Evolutionary conservation across 2,329 filamentous ascomycete genomes (phyloP).

Genomic region (Aspergillus ibericus): DNA sequence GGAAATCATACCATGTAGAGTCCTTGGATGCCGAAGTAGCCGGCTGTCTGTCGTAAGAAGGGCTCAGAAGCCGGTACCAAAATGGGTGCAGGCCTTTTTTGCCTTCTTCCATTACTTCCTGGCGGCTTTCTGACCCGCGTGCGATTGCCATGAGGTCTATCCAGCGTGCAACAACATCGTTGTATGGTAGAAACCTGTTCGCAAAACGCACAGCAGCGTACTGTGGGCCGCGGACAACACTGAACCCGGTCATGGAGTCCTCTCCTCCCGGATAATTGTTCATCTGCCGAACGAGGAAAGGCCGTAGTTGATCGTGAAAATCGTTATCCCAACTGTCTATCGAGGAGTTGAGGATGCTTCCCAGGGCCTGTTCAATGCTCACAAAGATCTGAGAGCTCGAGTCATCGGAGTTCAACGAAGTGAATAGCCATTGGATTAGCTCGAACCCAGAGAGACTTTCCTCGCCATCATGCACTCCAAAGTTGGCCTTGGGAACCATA

Average conservation of each 20-base stretch:
- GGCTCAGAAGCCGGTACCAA: slow-evolving; percentile 66
- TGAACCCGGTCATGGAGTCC: slow-evolving; percentile 39
- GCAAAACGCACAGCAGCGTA: slow-evolving; percentile 86
- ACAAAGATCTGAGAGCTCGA: slow-evolving; percentile 72
- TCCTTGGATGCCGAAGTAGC: slow-evolving; percentile 49
- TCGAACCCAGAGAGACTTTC: slow-evolving; percentile 49
- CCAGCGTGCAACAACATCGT: slow-evolving; percentile 78
- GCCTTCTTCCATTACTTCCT: slow-evolving; percentile 86
- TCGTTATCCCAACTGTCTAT: slow-evolving; percentile 45
- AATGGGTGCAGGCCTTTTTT: slow-evolving; percentile 81
- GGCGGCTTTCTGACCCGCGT: slow-evolving; percentile 62
- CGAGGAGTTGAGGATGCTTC: slow-evolving; percentile 68
- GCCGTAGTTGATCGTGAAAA: slow-evolving; percentile 48
- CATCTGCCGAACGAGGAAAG: slow-evolving; percentile 70
- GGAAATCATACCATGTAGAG: slow-evolving; percentile 44
- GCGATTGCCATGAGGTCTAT: slow-evolving; percentile 81
- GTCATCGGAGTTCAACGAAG: slow-evolving; percentile 76
- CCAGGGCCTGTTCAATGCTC: slow-evolving; percentile 85
- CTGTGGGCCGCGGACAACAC: slow-evolving; percentile 69
- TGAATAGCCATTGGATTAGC: slow-evolving; percentile 75
- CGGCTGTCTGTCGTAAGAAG: slow-evolving; percentile 44
- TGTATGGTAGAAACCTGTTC: slow-evolving; percentile 80
- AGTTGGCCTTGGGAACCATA: slow-evolving; percentile 57
- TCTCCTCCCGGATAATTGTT: slow-evolving; percentile 46
- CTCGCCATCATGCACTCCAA: slow-evolving; percentile 25